Conservation (phyloP, 371 early-diverging fungal genomes). For the Syncephalastrum contaminatum region DNA sequence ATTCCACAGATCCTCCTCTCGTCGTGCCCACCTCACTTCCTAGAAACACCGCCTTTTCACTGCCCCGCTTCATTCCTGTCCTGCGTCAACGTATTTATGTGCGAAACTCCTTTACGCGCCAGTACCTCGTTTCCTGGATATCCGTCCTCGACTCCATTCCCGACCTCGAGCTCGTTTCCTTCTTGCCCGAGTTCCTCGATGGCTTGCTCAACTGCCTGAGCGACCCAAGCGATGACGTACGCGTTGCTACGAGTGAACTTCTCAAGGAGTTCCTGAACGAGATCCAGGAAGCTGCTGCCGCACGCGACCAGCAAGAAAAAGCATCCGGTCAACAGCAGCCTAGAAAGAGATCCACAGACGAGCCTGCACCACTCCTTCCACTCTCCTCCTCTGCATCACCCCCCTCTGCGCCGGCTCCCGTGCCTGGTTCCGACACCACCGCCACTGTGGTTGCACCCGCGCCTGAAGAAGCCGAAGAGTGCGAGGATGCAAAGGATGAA, state of each 20-base stretch:
- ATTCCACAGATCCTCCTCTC: slow-evolving; percentile 9
- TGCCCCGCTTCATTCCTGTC: slow-evolving; percentile 87
- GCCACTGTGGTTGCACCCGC: too few relatives aligned
- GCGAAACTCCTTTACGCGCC: slow-evolving; percentile 79
- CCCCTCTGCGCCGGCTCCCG: neutral
- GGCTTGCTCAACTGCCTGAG: slow-evolving; percentile 81
- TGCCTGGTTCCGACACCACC: neutral
- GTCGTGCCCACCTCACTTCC: slow-evolving; percentile 25
- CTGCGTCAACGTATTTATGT: slow-evolving; percentile 84
- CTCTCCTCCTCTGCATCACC: too few relatives aligned
- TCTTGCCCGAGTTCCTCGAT: slow-evolving; percentile 86
- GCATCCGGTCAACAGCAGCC: slow-evolving; percentile 1
- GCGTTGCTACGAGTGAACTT: slow-evolving; percentile 62
- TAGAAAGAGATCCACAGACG: neutral
- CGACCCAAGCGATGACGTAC: slow-evolving; percentile 85
- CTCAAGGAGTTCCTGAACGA: slow-evolving; percentile 78
- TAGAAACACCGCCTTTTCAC: slow-evolving; percentile 66
- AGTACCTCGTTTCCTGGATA: slow-evolving; percentile 92
- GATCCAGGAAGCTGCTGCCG: slow-evolving; percentile 74
- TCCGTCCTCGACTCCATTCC: slow-evolving; percentile 84
- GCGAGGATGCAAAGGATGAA: neutral
- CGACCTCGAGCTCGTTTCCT: slow-evolving; percentile 82
- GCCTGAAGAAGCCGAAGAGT: neutral
- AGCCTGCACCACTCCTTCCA: neutral
- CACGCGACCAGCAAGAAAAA: slow-evolving; percentile 35